phyloP scores from a whole-genome alignment of 495 filamentous ascomycete species.

The Daldinia childiae region DNA sequence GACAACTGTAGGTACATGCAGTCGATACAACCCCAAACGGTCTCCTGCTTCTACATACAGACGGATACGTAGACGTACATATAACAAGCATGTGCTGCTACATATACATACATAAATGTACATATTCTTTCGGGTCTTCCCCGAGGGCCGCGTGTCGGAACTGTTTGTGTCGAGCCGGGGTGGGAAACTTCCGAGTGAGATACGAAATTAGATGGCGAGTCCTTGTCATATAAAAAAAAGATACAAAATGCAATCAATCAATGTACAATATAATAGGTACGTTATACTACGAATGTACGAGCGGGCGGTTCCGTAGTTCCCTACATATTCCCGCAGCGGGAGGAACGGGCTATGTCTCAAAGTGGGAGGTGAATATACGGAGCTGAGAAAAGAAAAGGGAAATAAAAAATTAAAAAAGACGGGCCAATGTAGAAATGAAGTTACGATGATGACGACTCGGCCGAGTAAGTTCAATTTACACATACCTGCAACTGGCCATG shows the following conservation, averaged over 20 bases:
- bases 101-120: constrained; percentile 4
- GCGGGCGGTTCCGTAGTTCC: constrained; percentile 34
- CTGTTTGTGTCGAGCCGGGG: constrained; percentile 8
- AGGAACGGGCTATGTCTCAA: constrained; percentile 41
- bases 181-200: constrained; percentile 33
- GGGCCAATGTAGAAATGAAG: constrained; percentile 16
- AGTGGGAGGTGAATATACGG: constrained; percentile 33
- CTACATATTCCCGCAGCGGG: constrained; percentile 34
- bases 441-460: constrained; percentile 30
- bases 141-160: constrained; percentile 35
- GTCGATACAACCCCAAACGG: constrained; percentile 31
- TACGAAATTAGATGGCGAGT: neutral
- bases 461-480: constrained; percentile 24
- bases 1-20: constrained; percentile 20
- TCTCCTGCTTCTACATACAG: constrained; percentile 27
- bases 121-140: constrained; percentile 26
- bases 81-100: constrained; percentile 3
- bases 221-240: too few species aligned
- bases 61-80: constrained; percentile 34
- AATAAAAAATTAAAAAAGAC: neutral
- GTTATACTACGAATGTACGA: constrained; percentile 22
- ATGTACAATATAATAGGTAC: neutral
- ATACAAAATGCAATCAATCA: too few species aligned
- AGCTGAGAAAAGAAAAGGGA: constrained; percentile 28
- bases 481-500: constrained; percentile 5